These are phyloP conservation scores for Exophiala alcalophila DNA, from an alignment of 2,329 filamentous ascomycete genomes.

Conservation along the genomic window DNA sequence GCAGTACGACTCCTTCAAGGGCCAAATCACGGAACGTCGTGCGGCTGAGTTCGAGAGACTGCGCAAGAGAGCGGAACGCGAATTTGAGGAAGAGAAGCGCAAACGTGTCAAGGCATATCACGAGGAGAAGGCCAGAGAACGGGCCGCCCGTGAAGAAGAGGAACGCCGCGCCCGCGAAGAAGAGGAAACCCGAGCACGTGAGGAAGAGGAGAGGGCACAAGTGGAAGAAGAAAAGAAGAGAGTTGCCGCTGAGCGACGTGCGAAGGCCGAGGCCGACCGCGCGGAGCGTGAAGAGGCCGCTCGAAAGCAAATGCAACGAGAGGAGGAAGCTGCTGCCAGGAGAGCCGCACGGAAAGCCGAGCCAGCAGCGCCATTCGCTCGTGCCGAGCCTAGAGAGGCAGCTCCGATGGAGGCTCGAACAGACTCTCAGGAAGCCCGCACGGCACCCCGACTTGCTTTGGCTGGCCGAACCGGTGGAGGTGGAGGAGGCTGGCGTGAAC, in stretches of 20 bases:
- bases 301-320: slow-evolving; percentile 69
- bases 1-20: slow-evolving; percentile 79
- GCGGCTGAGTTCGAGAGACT: slow-evolving; percentile 95
- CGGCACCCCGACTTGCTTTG: slow-evolving; percentile 56
- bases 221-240: slow-evolving; percentile 77
- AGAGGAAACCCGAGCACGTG: slow-evolving; percentile 73
- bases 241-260: slow-evolving; percentile 69
- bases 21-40: slow-evolving; percentile 77
- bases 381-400: slow-evolving; percentile 32
- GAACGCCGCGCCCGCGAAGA: slow-evolving; percentile 77
- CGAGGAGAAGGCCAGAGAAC: slow-evolving; percentile 78
- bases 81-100: slow-evolving; percentile 88
- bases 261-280: slow-evolving; percentile 57
- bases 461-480: slow-evolving; percentile 46
- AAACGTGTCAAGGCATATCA: slow-evolving; percentile 83
- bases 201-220: slow-evolving; percentile 80
- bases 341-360: slow-evolving; percentile 63
- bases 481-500: slow-evolving; percentile 57
- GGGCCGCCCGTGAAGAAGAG: slow-evolving; percentile 77
- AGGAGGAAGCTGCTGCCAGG: slow-evolving; percentile 82
- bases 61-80: slow-evolving; percentile 83
- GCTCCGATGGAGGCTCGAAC: slow-evolving; percentile 45
- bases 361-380: slow-evolving; percentile 34
- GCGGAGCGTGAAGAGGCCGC: slow-evolving; percentile 63
- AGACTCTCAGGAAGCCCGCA: slow-evolving; percentile 48